These are phyloP conservation scores for Whalleya microplaca DNA, from an alignment of 2,329 filamentous ascomycete species.

Conservation along the genomic window DNA sequence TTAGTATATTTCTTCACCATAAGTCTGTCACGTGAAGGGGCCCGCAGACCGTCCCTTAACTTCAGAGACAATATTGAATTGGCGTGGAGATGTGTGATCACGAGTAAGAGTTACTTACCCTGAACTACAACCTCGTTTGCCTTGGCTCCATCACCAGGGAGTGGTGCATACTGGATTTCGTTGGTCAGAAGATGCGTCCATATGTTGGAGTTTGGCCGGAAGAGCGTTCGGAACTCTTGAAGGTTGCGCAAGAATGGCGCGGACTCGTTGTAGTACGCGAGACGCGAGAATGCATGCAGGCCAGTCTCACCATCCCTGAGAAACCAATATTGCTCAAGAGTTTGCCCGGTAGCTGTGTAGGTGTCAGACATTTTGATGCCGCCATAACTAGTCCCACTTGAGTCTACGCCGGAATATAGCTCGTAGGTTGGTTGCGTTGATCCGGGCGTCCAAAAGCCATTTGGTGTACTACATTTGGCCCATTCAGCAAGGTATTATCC, in stretches of 20 bases:
- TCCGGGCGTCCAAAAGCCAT: slow-evolving; percentile 63
- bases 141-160: slow-evolving; percentile 49
- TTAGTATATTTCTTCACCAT: slow-evolving; percentile 11
- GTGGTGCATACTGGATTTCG: slow-evolving; percentile 56
- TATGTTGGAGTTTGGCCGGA: slow-evolving; percentile 60
- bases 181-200: slow-evolving; percentile 68
- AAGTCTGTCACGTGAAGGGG: slow-evolving; percentile 3
- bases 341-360: slow-evolving; percentile 60
- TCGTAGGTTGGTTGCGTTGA: slow-evolving; percentile 50
- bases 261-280: slow-evolving; percentile 61
- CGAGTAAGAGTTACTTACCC: slow-evolving; percentile 20
- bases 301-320: slow-evolving; percentile 65
- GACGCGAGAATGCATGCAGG: slow-evolving; percentile 62
- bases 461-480: slow-evolving; percentile 43
- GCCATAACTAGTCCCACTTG: slow-evolving; percentile 54
- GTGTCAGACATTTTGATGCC: slow-evolving; percentile 64
- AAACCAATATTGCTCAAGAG: slow-evolving; percentile 69
- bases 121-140: slow-evolving; percentile 56
- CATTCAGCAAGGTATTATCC: slow-evolving; percentile 18
- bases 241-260: slow-evolving; percentile 60
- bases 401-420: slow-evolving; percentile 56
- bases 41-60: slow-evolving; percentile 7
- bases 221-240: slow-evolving; percentile 64
- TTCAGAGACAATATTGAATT: slow-evolving; percentile 14
- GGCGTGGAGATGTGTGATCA: slow-evolving; percentile 10